These are phyloP conservation scores for Mitragyna speciosa DNA, from an alignment of 257 asterid species.

Conservation along the genomic window DNA sequence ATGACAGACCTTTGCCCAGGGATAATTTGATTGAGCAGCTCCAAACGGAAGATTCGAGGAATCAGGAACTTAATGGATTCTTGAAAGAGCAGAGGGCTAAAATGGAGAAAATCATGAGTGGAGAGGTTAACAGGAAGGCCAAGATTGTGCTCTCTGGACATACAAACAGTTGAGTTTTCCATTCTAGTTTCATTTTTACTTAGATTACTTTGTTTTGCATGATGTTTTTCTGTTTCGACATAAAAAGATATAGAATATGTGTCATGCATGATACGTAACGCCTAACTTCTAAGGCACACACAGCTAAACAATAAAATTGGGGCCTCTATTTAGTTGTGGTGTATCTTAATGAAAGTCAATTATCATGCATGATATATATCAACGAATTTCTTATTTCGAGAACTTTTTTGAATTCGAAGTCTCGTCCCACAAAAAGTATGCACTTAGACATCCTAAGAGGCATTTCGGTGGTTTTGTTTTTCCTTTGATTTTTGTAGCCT, in stretches of 20 bases:
- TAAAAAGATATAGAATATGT: not conserved
- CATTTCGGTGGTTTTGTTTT: not conserved
- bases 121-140: constrained; percentile 62
- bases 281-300: too few species aligned
- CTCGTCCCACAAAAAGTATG: not conserved
- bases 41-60: constrained; percentile 29
- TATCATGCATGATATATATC: not conserved
- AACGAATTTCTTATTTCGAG: not conserved
- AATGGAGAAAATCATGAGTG: constrained; percentile 55
- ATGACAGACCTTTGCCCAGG: constrained; percentile 28
- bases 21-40: constrained; percentile 18
- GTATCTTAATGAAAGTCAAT: too few species aligned
- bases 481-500: not conserved
- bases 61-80: constrained; percentile 44
- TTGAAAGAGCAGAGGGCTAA: constrained; percentile 67
- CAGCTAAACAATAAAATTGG: too few species aligned
- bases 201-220: not conserved
- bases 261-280: not conserved
- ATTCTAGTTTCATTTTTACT: not conserved
- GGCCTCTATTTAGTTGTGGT: not conserved
- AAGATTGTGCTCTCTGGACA: constrained; percentile 81
- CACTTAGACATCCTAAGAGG: not conserved
- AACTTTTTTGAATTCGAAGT: not conserved
- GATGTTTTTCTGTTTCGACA: not conserved
- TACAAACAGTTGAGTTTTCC: constrained; percentile 58